Evolutionary conservation across 352 stramenopile genomes (phyloP), one percentile per base, ranked within the genome.

Genomic region (Pythium diclinum): DNA sequence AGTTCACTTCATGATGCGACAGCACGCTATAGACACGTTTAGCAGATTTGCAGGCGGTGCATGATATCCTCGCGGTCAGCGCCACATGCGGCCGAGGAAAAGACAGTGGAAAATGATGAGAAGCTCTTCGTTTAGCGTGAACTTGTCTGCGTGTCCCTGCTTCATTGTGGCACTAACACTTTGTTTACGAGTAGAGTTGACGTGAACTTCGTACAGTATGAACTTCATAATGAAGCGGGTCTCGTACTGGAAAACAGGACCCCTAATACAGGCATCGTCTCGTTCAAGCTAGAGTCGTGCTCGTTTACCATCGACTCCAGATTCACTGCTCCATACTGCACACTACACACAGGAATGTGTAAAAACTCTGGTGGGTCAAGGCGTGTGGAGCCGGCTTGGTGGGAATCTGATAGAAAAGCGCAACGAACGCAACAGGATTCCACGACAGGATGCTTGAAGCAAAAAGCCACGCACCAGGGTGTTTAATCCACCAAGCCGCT

Each of bases 331-430:
- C 14, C 34, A 42, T 6, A 42, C 34, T 16, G 34, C 34, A 9
- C 34, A 42, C 14, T 16, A 17, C 11, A 17, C 9, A 17, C 36
- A 49, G 16, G 42, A 49, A 49, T 49, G 42, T 49, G 42, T 49
- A 49, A 49, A 49, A 49, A 16, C 42, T n/a, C 42, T 49, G 42
- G 16, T 49, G 42, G 42, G 42, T 49, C 42, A 49, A 25, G 4
- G 42, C 0, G 42, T 25, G 42, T 25, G 42, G 42, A 49, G 16
- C 42, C 42, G 42, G n/a, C 16, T 49, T 23, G 17, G 6, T 47
- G 16, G 42, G n/a, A 25, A 49, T 11, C 17, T 13, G 42, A 49
- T 49, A 25, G 10, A 9, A 8, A 49, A 49, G 13, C 38, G 13
- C 38, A 47, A n/a, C 14, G 13, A 47, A 17, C 42, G 9, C 17